A percentile compares a stretch with the other conserved stretches of the same genome.
Conservation (phyloP, 2,329 filamentous ascomycete species). For the Raffaelea arxii region DNA sequence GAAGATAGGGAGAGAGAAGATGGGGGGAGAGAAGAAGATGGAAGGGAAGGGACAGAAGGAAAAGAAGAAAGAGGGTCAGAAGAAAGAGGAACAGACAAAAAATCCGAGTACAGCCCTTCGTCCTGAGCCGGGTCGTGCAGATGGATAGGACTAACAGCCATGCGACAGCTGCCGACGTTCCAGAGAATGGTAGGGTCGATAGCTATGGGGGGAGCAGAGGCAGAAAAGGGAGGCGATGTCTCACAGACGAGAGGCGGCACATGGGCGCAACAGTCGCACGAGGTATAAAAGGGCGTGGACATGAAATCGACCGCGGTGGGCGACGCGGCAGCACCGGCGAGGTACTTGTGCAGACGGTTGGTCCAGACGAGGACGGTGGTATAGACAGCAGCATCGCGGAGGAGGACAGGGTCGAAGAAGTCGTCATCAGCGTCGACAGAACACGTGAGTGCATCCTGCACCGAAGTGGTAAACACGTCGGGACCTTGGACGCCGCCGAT, state of each 20-base stretch:
- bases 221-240: constrained; percentile 8
- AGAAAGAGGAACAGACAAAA: too few relatives aligned
- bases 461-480: constrained; percentile 8
- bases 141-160: too few relatives aligned
- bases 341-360: constrained; percentile 11
- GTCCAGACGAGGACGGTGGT: constrained; percentile 13
- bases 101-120: too few relatives aligned
- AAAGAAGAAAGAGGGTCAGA: too few relatives aligned
- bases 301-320: constrained; percentile 12
- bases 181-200: constrained; percentile 7
- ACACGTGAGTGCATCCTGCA: neutral
- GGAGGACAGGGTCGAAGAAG: neutral
- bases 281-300: constrained; percentile 10
- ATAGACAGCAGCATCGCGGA: constrained; percentile 14
- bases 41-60: too few relatives aligned
- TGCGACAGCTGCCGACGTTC: too few relatives aligned
- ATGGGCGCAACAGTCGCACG: constrained; percentile 9
- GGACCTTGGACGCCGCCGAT: constrained; percentile 10
- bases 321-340: constrained; percentile 8
- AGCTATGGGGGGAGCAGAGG: neutral
- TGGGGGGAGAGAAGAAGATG: too few relatives aligned
- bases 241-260: constrained; percentile 5
- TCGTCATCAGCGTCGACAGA: neutral
- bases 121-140: too few relatives aligned
- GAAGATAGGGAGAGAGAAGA: too few relatives aligned